phyloP scores from a whole-genome alignment of 2,329 filamentous ascomycete genomes.

The Botryotinia calthae region DNA sequence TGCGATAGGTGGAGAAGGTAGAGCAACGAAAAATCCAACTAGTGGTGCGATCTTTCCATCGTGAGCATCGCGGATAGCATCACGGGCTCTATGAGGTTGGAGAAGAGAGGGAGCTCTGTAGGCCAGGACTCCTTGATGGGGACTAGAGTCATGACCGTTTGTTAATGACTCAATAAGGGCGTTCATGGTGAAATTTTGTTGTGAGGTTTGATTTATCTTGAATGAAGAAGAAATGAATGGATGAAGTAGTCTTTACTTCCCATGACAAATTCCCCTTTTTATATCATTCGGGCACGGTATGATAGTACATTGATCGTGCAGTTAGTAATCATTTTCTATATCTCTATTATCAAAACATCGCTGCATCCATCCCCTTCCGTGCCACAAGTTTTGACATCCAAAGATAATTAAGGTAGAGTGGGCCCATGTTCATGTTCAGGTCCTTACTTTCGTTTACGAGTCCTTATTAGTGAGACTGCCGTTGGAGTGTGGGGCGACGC shows the following conservation, averaged over 20 bases:
- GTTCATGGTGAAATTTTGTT: background rate
- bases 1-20: constrained; percentile 43
- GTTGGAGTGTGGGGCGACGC: background rate
- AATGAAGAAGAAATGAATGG: background rate
- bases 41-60: constrained; percentile 46
- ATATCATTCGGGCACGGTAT: background rate
- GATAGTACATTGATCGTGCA: too few relatives aligned
- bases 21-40: constrained; percentile 44
- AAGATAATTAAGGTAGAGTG: background rate
- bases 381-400: too few relatives aligned
- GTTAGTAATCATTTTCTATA: background rate
- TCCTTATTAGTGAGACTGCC: background rate
- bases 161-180: background rate
- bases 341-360: background rate
- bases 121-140: constrained; percentile 41
- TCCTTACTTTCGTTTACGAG: background rate
- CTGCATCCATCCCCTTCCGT: background rate
- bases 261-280: background rate
- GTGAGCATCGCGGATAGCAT: constrained; percentile 48
- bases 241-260: background rate
- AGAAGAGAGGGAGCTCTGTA: constrained; percentile 47
- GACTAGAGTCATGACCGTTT: background rate
- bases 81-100: constrained; percentile 46
- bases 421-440: background rate
- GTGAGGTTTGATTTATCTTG: background rate